Base-by-base conservation (phyloP, 495 filamentous ascomycete species). In the Penicillium paradoxum region DNA sequence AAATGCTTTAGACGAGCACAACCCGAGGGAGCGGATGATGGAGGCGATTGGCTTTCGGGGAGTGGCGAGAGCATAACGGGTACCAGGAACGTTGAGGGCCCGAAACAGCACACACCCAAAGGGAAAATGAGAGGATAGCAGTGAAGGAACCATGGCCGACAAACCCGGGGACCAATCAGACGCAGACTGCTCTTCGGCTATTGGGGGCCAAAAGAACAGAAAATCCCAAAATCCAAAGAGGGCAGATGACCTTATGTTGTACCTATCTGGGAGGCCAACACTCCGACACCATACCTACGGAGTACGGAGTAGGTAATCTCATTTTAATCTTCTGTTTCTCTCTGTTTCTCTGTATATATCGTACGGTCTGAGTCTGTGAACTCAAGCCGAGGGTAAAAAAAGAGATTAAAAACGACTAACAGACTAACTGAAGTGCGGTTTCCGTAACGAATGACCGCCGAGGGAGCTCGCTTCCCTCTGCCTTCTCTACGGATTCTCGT, bases 391-490 rank as follows among this genome's bases (percentile, higher is more conserved):
- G 11, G 13, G 10, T 13, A 14, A 19, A 42, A 44, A 44, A 17
- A 2, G 33, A 17, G 34, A 40, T 11, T 32, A 39, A 34, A n/a
- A n/a, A 24, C 22, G 15, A 19, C 39, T 9, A 2, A 11, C 1
- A 34, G 47, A 18, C 17, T 18, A 49, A 25, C 22, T 29, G 36
- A 46, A 51, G 32, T 45, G 41, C 50, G 22, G 13, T 13, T 14
- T 9, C 17, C 1, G 6, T 15, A 45, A 47, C 57, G 50, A 63
- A 63, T 63, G 41, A 39, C 10, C 11, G n/a, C 2, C 27, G 21
- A 6, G 27, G 29, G 36, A 25, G 60, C 60, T 63, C 60, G 60
- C 60, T 63, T 63, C 57, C 45, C 57, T 52, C 57, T 60, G 40
- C 60, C 60, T 37, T 50, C 45, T 21, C 56, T 45, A 40, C 15